Conservation (phyloP, 352 stramenopile species). For the Plasmopara halstedii region DNA sequence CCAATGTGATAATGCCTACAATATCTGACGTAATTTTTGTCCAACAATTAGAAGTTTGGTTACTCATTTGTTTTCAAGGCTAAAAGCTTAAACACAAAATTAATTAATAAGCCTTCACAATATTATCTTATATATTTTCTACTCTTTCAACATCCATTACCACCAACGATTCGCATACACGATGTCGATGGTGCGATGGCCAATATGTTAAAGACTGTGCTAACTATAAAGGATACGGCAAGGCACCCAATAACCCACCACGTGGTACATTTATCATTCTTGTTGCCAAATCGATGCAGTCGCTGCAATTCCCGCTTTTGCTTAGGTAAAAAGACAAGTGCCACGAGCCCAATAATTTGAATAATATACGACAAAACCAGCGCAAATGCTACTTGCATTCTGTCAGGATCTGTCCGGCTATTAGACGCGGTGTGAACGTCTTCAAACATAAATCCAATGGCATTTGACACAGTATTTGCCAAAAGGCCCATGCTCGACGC, state of each 20-base stretch:
- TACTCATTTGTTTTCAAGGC: no score
- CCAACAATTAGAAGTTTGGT: no score
- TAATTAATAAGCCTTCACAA: no score
- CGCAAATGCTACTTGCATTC: constrained; percentile 29
- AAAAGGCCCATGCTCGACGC: constrained; percentile 31
- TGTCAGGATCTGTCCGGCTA: constrained; percentile 8
- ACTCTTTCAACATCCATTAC: constrained; percentile 25
- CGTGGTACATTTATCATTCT: constrained; percentile 13
- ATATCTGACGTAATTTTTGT: no score
- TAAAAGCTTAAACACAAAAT: no score
- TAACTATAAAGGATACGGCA: constrained; percentile 22
- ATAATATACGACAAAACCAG: constrained; percentile 41
- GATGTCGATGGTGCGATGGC: constrained; percentile 24
- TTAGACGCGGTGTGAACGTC: constrained; percentile 12
- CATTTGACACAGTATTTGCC: constrained; percentile 34
- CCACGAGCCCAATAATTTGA: constrained; percentile 34
- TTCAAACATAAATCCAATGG: constrained; percentile 36
- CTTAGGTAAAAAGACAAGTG: constrained; percentile 36
- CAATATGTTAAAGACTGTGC: constrained; percentile 30
- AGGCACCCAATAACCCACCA: constrained; percentile 30
- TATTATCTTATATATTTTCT: no score
- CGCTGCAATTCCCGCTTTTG: constrained; percentile 40
- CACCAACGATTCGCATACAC: constrained; percentile 29
- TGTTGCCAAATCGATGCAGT: constrained; percentile 24
- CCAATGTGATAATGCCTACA: no score